A percentile compares a stretch with the other conserved stretches of the same genome.
phyloP scores from a whole-genome alignment of 129 eudicot species.

The Flaveria linearis region DNA sequence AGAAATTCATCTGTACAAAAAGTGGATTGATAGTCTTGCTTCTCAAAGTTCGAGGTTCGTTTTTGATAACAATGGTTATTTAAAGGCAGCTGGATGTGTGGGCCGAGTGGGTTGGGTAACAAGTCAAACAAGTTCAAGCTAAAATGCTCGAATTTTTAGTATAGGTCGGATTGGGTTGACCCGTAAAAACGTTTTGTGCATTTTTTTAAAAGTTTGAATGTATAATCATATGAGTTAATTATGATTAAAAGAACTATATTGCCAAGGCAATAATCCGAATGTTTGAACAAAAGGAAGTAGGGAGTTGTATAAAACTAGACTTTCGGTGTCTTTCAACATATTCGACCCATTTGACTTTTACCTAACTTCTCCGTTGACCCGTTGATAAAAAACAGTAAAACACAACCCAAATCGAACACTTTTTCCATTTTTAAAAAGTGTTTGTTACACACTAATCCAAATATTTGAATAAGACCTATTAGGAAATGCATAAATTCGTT shows the following conservation, averaged over 20 bases:
- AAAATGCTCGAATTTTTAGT: neutral
- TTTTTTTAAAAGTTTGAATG: too few relatives aligned
- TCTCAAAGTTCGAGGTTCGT: conserved; percentile 57
- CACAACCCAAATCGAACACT: neutral
- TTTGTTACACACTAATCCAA: too few relatives aligned
- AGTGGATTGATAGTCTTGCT: conserved; percentile 53
- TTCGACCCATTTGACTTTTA: neutral
- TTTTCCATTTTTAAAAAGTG: neutral
- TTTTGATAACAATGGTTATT: neutral
- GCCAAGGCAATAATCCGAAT: too few relatives aligned
- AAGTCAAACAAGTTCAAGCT: neutral
- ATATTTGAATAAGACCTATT: too few relatives aligned
- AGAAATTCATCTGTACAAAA: conserved; percentile 50
- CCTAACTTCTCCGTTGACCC: neutral
- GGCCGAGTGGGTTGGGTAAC: neutral
- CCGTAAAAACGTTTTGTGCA: neutral
- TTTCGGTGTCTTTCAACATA: neutral
- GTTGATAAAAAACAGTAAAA: neutral
- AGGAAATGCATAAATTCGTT: too few relatives aligned
- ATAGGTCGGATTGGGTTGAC: neutral
- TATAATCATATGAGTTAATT: too few relatives aligned
- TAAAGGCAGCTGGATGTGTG: conserved; percentile 2
- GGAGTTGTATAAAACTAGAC: too few relatives aligned
- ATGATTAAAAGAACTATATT: too few relatives aligned
- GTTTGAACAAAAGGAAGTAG: too few relatives aligned